phyloP scores from a whole-genome alignment of 2,329 filamentous ascomycete species.

The Chaetomium olivaceum region DNA sequence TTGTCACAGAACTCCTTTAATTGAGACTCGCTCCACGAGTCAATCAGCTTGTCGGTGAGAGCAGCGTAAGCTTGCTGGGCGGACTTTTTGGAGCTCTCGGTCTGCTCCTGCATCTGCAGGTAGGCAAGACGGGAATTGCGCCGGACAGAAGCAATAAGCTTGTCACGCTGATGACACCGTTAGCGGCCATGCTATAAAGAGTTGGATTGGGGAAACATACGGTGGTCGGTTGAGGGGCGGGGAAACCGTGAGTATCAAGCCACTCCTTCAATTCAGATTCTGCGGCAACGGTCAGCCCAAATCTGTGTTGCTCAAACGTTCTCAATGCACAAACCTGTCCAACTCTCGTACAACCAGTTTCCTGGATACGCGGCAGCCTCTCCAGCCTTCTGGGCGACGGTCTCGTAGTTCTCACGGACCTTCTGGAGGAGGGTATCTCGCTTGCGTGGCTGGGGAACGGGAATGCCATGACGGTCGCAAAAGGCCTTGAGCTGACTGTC shows the following conservation, averaged over 20 bases:
- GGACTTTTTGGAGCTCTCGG: conserved; percentile 62
- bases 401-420: conserved; percentile 78
- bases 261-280: conserved; percentile 93
- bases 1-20: conserved; percentile 93
- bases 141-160: conserved; percentile 83
- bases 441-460: conserved; percentile 82
- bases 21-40: conserved; percentile 84
- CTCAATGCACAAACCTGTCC: conserved; percentile 55
- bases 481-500: conserved; percentile 94
- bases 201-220: conserved; percentile 35
- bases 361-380: conserved; percentile 86
- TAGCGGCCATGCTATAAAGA: conserved; percentile 15
- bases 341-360: conserved; percentile 88
- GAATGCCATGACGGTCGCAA: conserved; percentile 83
- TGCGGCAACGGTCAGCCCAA: conserved; percentile 21
- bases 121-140: conserved; percentile 84
- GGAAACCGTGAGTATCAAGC: conserved; percentile 85
- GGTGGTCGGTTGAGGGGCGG: conserved; percentile 77
- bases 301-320: rapidly evolving
- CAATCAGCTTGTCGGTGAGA: conserved; percentile 79
- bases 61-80: conserved; percentile 70
- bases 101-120: conserved; percentile 63
- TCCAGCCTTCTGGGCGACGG: conserved; percentile 69
- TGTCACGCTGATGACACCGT: conserved; percentile 62
- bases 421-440: conserved; percentile 79